These are phyloP conservation scores for Sarocladiaceae sp. DNA, from an alignment of 2,329 filamentous ascomycete species.

Conservation along the genomic window DNA sequence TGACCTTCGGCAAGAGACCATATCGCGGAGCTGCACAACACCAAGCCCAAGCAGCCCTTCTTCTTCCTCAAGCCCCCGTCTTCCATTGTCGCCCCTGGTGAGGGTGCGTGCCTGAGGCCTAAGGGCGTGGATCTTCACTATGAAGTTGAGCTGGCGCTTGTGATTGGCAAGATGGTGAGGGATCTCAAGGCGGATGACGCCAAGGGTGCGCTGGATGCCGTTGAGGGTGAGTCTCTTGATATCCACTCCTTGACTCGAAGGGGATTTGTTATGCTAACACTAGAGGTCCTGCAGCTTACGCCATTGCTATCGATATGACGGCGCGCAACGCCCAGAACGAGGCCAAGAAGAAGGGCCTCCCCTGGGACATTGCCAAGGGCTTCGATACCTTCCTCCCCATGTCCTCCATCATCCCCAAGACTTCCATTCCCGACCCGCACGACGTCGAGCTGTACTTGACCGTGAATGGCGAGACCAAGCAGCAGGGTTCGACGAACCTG, in stretches of 20 bases:
- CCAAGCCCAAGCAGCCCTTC: conserved; percentile 87
- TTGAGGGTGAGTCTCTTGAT: conserved; percentile 59
- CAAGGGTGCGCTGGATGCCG: conserved; percentile 70
- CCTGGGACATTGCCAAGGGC: conserved; percentile 94
- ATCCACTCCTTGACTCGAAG: not conserved
- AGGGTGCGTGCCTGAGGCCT: conserved; percentile 75
- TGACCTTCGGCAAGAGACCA: conserved; percentile 60
- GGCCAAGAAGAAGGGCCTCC: conserved; percentile 89
- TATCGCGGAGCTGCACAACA: conserved; percentile 83
- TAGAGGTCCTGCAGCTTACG: conserved; percentile 59
- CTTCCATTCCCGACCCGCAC: conserved; percentile 77
- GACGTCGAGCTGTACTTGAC: conserved; percentile 78
- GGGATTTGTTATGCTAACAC: not conserved
- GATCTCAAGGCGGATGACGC: conserved; percentile 72
- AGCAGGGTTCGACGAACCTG: conserved; percentile 83
- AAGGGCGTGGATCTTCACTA: conserved; percentile 82
- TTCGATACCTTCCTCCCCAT: conserved; percentile 97
- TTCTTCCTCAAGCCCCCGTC: conserved; percentile 97
- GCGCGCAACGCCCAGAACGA: conserved; percentile 92
- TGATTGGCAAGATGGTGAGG: conserved; percentile 75
- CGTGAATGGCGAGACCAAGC: conserved; percentile 72
- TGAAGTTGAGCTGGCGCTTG: conserved; percentile 86
- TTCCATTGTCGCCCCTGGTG: conserved; percentile 72
- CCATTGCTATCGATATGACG: conserved; percentile 94
- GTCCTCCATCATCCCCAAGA: conserved; percentile 72